Evolutionary conservation across 208 protist species (phyloP), one percentile per base, ranked within the genome.

Genomic region (Strigomonas galati): DNA sequence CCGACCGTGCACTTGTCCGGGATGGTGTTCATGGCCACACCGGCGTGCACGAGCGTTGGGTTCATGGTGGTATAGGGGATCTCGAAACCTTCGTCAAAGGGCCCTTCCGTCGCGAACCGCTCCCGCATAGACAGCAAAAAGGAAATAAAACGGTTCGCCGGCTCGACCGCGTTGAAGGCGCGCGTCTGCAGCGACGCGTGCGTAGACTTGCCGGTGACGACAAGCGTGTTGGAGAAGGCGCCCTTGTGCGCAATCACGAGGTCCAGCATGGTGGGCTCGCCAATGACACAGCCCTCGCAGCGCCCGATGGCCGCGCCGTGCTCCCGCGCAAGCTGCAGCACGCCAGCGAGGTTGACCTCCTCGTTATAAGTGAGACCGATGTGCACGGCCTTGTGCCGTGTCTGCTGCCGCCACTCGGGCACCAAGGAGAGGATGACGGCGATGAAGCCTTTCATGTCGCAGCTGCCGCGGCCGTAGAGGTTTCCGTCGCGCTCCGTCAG

Each of bases 21-120:
- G 35, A 84, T 84, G 43, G 78, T 88, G 70, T 88, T 88, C 55
- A 74, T 61, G 14, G 78, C 78, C n/a, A 71, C 79, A 60, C 82
- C 82, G 49, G 72, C 78, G n/a, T 51, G 53, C 19, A 70, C 64
- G 0, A 77, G 57, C 9, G 75, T 57, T 23, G 72, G 70, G 55
- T 76, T 84, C 3, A 88, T 28, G 0, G 69, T 80, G 2, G 76
- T 82, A 71, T 78, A 68, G 4, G 69, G 71, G 6, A 79, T 53
- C 0, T 17, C 55, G 70, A 68, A 82, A 32, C 54, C 62, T 15
- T 75, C 58, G 17, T 87, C 72, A 49, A 77, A 81, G 35, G 74
- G 78, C 6, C 78, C 78, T 2, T 79, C 62, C 15, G n/a, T 55
- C n/a, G 69, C 65, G 44, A 87, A 82, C 43, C 66, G 67, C n/a